Conservation (phyloP, 2,329 filamentous ascomycete species). For the Lasiodiplodia sp. region DNA sequence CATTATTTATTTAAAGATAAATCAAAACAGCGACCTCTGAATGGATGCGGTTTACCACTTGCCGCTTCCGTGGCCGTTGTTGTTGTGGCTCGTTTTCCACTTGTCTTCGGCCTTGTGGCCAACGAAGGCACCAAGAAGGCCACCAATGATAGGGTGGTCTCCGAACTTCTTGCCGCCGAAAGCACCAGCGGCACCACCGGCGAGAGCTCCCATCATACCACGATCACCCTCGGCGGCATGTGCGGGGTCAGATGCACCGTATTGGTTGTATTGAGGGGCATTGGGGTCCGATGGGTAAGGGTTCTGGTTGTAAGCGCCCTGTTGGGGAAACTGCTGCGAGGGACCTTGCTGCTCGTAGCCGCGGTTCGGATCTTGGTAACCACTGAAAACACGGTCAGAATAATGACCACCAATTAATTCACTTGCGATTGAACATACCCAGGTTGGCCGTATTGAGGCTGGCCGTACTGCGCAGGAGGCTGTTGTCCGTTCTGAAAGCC, state of each 20-base stretch:
- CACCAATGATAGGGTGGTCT: conserved; percentile 64
- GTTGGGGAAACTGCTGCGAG: conserved; percentile 38
- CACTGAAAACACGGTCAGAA: not conserved
- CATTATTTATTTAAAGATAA: not conserved
- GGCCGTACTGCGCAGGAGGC: conserved; percentile 20
- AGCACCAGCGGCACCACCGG: conserved; percentile 64
- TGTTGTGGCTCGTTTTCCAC: conserved; percentile 51
- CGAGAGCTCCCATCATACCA: conserved; percentile 63
- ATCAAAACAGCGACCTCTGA: not conserved
- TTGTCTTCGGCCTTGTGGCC: conserved; percentile 64
- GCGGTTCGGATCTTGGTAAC: conserved; percentile 22
- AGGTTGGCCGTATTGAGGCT: not conserved
- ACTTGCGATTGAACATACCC: too few relatives aligned
- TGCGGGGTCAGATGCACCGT: conserved; percentile 46
- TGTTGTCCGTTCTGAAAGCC: conserved; percentile 58
- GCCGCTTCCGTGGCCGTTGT: not conserved
- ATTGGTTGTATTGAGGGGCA: conserved; percentile 36
- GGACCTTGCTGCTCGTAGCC: conserved; percentile 19
- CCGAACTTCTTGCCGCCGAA: conserved; percentile 63
- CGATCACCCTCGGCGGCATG: conserved; percentile 61
- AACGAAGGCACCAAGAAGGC: conserved; percentile 63
- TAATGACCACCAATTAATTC: not conserved
- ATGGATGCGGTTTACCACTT: conserved; percentile 4
- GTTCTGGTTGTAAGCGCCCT: conserved; percentile 38
- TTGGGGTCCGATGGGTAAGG: conserved; percentile 40